These are phyloP conservation scores for Leptographium radiaticola DNA, from an alignment of 2,329 filamentous ascomycete species.

Conservation along the genomic window DNA sequence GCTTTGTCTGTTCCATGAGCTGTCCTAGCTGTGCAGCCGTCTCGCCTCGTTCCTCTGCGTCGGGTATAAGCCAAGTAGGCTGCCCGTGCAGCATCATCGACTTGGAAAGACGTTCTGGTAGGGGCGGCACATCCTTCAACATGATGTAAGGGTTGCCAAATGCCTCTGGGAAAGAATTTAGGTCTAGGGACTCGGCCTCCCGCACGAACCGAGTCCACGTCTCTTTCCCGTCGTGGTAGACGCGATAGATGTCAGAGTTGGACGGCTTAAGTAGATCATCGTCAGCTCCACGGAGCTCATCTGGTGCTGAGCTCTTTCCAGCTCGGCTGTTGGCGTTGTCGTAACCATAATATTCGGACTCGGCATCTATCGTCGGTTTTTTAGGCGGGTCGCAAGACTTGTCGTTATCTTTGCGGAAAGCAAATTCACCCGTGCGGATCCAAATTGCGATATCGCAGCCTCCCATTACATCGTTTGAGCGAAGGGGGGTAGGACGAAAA, in stretches of 20 bases:
- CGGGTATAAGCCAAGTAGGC: background rate
- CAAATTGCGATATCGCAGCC: background rate
- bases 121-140: conserved; percentile 1
- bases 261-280: conserved; percentile 1
- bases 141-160: conserved; percentile 1
- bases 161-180: background rate
- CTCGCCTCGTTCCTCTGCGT: background rate
- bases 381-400: background rate
- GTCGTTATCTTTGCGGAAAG: background rate
- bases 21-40: background rate
- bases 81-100: background rate
- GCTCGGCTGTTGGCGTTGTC: background rate
- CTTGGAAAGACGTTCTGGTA: background rate
- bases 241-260: background rate
- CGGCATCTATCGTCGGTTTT: background rate
- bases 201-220: background rate
- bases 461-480: background rate
- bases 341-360: background rate
- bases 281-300: background rate
- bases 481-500: background rate
- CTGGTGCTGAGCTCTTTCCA: background rate
- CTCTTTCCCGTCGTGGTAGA: background rate
- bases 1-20: background rate
- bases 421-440: background rate
- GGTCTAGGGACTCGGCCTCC: background rate